Evolutionary conservation across 2,329 filamentous ascomycete genomes (phyloP).

Genomic region (Monosporascus sp.): DNA sequence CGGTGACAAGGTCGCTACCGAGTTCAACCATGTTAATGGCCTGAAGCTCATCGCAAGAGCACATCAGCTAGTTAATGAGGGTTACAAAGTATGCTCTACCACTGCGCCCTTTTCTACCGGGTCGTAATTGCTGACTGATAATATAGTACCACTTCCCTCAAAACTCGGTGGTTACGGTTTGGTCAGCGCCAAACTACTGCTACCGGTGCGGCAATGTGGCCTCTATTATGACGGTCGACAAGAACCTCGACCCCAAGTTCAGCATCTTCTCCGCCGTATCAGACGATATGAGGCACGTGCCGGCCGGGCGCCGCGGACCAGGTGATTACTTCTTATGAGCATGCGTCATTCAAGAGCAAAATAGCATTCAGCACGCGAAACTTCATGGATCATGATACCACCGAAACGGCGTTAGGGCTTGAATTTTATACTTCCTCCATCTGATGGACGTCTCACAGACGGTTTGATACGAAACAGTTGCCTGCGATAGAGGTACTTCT

Average conservation of each 20-base stretch:
- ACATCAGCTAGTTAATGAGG: slow-evolving; percentile 98
- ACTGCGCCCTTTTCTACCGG: slow-evolving; percentile 55
- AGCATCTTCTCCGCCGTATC: slow-evolving; percentile 89
- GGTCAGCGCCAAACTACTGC: slow-evolving; percentile 95
- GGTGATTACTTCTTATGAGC: slow-evolving; percentile 65
- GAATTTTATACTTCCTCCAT: slow-evolving; percentile 1
- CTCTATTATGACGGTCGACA: slow-evolving; percentile 88
- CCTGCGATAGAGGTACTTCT: too few species aligned
- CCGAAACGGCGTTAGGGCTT: slow-evolving; percentile 2
- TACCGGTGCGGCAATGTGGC: slow-evolving; percentile 95
- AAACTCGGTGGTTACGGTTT: slow-evolving; percentile 94
- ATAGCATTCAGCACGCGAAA: slow-evolving; percentile 9
- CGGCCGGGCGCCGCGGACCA: slow-evolving; percentile 62
- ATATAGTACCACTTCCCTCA: slow-evolving; percentile 86
- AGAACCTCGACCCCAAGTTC: slow-evolving; percentile 83
- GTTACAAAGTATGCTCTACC: slow-evolving; percentile 79
- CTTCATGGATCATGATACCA: slow-evolving; percentile 24
- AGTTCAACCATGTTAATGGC: slow-evolving; percentile 95
- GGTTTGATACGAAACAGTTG: too few species aligned
- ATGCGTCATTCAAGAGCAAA: slow-evolving; percentile 14
- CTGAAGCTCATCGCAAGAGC: slow-evolving; percentile 93
- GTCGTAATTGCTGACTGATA: slow-evolving; percentile 20
- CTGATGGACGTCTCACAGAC: not conserved
- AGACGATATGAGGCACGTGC: slow-evolving; percentile 76
- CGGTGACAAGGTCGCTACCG: slow-evolving; percentile 93